Evolutionary conservation across 257 asterid genomes (phyloP).

Genomic region (Rubia yunnanensis): DNA sequence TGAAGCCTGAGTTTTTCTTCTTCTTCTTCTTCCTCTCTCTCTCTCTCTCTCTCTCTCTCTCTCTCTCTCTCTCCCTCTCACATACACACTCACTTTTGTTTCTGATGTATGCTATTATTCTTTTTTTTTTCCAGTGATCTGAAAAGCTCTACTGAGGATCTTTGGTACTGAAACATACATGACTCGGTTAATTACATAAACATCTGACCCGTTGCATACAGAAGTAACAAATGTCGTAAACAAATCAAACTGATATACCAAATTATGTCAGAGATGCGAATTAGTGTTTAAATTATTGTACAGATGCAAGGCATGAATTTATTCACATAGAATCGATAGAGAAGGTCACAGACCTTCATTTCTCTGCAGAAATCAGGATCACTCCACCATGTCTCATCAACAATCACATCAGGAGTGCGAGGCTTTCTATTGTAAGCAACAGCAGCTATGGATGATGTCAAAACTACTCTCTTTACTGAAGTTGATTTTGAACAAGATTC

Average conservation of each 20-base stretch:
- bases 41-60: too few species aligned
- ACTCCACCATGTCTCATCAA: conserved; percentile 79
- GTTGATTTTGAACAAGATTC: conserved; percentile 57
- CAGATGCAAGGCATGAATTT: not conserved
- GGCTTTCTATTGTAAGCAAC: conserved; percentile 50
- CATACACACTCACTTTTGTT: too few species aligned
- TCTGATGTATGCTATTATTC: too few species aligned
- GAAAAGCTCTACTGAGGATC: not conserved
- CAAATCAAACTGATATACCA: not conserved
- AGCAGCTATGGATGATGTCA: conserved; percentile 78
- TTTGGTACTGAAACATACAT: not conserved
- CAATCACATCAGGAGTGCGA: conserved; percentile 57
- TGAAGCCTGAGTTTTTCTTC: not conserved
- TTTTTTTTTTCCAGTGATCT: not conserved
- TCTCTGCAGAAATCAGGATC: conserved; percentile 45
- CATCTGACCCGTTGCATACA: not conserved
- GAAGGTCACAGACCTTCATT: conserved; percentile 21
- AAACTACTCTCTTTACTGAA: conserved; percentile 50
- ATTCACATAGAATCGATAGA: not conserved
- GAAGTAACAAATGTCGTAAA: not conserved
- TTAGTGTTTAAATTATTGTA: too few species aligned
- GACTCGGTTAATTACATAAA: not conserved
- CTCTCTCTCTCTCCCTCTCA: too few species aligned
- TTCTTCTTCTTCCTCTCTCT: too few species aligned
- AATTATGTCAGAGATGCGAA: not conserved